A percentile compares a stretch with the other conserved stretches of the same genome.
These are phyloP conservation scores for Fraxinus paxiana DNA, from an alignment of 305 asterid species.

Conservation along the genomic window DNA sequence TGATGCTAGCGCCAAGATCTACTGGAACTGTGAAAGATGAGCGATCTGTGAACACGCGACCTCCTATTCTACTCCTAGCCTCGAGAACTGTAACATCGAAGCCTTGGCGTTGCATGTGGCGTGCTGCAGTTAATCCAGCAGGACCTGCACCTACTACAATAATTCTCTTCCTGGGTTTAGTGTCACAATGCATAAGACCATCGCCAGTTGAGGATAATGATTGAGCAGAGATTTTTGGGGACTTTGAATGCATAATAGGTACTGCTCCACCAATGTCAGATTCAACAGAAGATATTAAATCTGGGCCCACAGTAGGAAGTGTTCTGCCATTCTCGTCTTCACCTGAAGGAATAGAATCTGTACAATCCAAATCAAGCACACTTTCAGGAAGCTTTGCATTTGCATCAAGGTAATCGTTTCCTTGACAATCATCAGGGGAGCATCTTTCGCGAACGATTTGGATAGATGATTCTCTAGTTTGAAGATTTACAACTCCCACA, in stretches of 20 bases:
- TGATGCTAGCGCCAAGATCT: conserved; percentile 99
- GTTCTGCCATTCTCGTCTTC: conserved; percentile 35
- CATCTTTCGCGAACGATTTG: conserved; percentile 30
- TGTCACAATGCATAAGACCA: conserved; percentile 33
- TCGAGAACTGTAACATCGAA: conserved; percentile 78
- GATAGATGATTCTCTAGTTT: conserved; percentile 36
- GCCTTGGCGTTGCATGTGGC: conserved; percentile 98
- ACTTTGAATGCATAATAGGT: conserved; percentile 30
- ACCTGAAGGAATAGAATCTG: conserved; percentile 30
- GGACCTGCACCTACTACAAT: conserved; percentile 97
- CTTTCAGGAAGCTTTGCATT: conserved; percentile 25
- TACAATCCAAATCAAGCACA: conserved; percentile 28
- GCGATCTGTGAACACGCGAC: conserved; percentile 89
- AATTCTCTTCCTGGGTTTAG: conserved; percentile 48
- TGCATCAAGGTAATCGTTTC: conserved; percentile 36
- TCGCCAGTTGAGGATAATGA: conserved; percentile 23
- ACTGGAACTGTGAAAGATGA: conserved; percentile 93
- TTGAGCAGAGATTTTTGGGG: conserved; percentile 32
- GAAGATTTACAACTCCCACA: conserved; percentile 30
- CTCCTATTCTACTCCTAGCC: conserved; percentile 95
- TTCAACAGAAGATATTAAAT: conserved; percentile 28
- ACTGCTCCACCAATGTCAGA: conserved; percentile 28
- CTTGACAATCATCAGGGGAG: conserved; percentile 31
- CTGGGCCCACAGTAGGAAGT: conserved; percentile 34
- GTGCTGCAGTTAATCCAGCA: conserved; percentile 97